Base-by-base conservation (phyloP, 2,329 filamentous ascomycete genomes). In the Botrytis squamosa region DNA sequence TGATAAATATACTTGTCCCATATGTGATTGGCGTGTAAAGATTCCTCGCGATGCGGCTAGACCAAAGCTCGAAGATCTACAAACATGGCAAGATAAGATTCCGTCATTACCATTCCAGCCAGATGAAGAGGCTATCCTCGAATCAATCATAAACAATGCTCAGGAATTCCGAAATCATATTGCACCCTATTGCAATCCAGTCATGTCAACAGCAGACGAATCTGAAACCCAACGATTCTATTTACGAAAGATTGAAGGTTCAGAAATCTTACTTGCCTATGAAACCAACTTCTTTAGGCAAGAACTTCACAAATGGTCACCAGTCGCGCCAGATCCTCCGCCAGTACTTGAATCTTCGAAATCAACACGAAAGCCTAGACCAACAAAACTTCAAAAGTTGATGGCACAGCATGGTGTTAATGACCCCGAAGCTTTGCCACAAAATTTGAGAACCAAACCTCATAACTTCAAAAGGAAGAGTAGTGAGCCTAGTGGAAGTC, bases 281-380 rank as follows among this genome's bases (percentile, higher is more conserved):
- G 96, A 99, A 84, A 98, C 95, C n/a, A 99, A 99, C 81, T 97
- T 97, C 82, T 95, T 99, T 85, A 91, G 95, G 38, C 94, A 97
- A 81, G 94, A 98, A 81, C 86, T 99, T 73, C 96, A 99, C 83
- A 97, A 94, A 81, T 97, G 93, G 92, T 94, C 92, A 57, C 95
- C 95, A 4, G 93, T 98, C 40, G 95, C 96, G 2, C 92, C 94
- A 0, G 88, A 93, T 22, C 86, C 96, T 20, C 96, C 96, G 5
- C 95, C 95, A 36, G 91, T 97, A 55, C 87, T 97, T 16, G 92
- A 97, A 75, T 89, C 92, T 25, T 98, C 95, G 0, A 88, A 95
- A 76, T 98, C 95, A 68, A 99, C 96, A 7, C 89, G 96, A 74
- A 99, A 99, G 83, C 96, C 96, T 59, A 91, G 96, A 14, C 96